phyloP scores from a whole-genome alignment of 2,329 filamentous ascomycete genomes.

The Neofusicoccum kwambonambiense region DNA sequence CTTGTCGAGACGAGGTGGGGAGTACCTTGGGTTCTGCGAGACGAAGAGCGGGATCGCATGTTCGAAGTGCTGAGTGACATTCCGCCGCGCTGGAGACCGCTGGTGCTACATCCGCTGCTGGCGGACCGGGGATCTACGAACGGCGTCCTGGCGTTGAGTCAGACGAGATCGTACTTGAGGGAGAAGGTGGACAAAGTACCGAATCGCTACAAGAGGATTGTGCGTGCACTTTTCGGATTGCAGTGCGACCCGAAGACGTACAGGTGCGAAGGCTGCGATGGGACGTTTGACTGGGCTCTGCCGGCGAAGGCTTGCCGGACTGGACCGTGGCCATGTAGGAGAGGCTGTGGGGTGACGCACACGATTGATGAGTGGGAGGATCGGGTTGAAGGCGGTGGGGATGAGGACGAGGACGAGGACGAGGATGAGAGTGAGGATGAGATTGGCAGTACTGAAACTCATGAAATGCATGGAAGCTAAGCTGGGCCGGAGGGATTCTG shows the following conservation, averaged over 20 bases:
- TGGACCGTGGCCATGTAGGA: background rate
- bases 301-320: background rate
- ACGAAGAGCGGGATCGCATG: background rate
- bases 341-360: background rate
- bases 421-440: too few relatives aligned
- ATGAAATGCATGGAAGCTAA: too few relatives aligned
- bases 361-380: background rate
- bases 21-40: background rate
- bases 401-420: background rate
- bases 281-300: background rate
- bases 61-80: too few relatives aligned
- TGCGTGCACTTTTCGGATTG: background rate
- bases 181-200: too few relatives aligned
- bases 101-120: too few relatives aligned
- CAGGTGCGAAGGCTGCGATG: background rate
- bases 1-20: background rate
- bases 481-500: too few relatives aligned
- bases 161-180: background rate
- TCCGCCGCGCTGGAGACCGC: background rate
- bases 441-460: too few relatives aligned
- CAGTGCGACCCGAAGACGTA: background rate
- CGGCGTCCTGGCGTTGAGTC: too few relatives aligned
- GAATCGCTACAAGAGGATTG: too few relatives aligned
- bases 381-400: background rate
- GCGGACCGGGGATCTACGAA: too few relatives aligned